phyloP scores from a whole-genome alignment of 805 yeast genomes.

The Zygotorulaspora florentina region DNA sequence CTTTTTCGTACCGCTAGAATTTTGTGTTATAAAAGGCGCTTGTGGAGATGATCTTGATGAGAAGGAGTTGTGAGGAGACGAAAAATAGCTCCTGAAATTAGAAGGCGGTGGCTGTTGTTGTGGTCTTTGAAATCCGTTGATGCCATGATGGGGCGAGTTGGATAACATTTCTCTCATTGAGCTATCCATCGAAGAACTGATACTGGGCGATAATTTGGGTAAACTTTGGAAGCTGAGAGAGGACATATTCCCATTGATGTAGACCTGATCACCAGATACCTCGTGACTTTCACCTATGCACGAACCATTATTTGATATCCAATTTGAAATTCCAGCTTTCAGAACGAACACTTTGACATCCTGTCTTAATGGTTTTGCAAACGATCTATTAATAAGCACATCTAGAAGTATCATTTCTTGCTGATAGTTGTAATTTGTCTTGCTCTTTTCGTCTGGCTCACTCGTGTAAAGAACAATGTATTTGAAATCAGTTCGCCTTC shows the following conservation, averaged over 20 bases:
- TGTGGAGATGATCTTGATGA: constrained; percentile 9
- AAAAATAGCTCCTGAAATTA: constrained; percentile 18
- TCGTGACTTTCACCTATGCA: constrained; percentile 6
- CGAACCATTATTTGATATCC: constrained; percentile 22
- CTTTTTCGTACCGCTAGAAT: not conserved
- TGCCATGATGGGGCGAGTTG: constrained; percentile 5
- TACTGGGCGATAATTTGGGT: constrained; percentile 20
- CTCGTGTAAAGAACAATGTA: constrained; percentile 54
- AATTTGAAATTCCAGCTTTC: constrained; percentile 25
- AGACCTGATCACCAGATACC: constrained; percentile 15
- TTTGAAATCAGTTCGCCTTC: constrained; percentile 51
- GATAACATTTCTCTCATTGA: constrained; percentile 27
- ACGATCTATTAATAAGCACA: constrained; percentile 26
- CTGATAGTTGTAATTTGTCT: constrained; percentile 19
- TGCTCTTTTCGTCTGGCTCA: constrained; percentile 14
- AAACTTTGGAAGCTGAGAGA: constrained; percentile 20
- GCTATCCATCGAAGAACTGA: constrained; percentile 17
- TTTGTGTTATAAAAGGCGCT: constrained; percentile 6
- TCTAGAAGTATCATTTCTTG: constrained; percentile 24
- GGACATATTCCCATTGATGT: constrained; percentile 25
- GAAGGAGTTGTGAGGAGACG: constrained; percentile 10
- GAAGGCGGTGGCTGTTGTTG: constrained; percentile 20
- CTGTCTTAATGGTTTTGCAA: constrained; percentile 25
- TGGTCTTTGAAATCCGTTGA: constrained; percentile 5
- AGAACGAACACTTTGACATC: constrained; percentile 18